Evolutionary conservation across 1,284 basidiomycete genomes (phyloP).

Genomic region (Mycena sp.): DNA sequence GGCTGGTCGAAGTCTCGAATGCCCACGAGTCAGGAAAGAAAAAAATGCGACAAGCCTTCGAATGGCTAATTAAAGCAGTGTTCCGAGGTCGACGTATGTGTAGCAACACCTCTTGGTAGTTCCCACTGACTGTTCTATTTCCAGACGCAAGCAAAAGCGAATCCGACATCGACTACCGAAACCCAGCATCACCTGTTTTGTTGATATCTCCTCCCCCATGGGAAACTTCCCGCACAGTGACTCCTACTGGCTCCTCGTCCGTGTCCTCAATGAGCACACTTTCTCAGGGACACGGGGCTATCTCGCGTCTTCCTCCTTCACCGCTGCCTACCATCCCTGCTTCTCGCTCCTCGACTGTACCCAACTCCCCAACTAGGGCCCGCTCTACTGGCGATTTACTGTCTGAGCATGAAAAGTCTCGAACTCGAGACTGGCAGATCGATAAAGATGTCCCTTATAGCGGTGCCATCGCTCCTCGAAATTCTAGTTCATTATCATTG

Average conservation of each 20-base stretch:
- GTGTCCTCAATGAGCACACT: constrained; percentile 43
- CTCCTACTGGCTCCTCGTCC: constrained; percentile 59
- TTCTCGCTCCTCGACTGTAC: constrained; percentile 38
- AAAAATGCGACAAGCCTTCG: constrained; percentile 73
- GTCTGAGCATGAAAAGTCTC: constrained; percentile 56
- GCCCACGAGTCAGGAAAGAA: constrained; percentile 60
- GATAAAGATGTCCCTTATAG: constrained; percentile 19
- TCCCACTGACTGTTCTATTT: constrained; percentile 5
- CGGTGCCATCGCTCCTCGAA: constrained; percentile 18
- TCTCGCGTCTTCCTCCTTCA: constrained; percentile 43
- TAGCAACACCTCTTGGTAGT: constrained; percentile 16
- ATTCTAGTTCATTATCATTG: constrained; percentile 21
- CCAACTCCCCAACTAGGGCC: constrained; percentile 58
- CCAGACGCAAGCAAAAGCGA: constrained; percentile 44
- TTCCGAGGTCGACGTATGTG: constrained; percentile 61
- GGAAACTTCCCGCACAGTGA: constrained; percentile 60
- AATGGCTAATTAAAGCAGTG: constrained; percentile 70
- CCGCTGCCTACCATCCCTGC: constrained; percentile 45
- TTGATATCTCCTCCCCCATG: constrained; percentile 60
- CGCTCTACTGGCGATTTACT: constrained; percentile 67
- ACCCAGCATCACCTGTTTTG: constrained; percentile 76
- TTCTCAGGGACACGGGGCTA: constrained; percentile 37
- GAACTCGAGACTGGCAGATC: constrained; percentile 37
- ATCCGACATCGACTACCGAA: constrained; percentile 58
- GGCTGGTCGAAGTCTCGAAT: constrained; percentile 73